phyloP scores from a whole-genome alignment of 106 monocot species.

The Platanthera zijinensis region DNA sequence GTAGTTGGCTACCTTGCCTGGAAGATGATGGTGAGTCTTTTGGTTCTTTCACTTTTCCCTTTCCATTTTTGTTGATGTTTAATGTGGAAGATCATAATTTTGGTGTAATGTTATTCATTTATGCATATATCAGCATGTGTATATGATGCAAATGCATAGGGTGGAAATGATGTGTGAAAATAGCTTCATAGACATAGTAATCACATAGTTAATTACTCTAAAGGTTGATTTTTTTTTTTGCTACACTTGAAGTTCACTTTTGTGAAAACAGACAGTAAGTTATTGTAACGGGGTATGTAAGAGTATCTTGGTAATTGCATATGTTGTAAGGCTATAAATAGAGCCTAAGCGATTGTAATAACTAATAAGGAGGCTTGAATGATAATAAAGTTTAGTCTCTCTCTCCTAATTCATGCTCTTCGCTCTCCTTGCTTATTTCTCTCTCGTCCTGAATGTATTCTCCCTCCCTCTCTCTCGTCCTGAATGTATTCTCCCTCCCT shows the following conservation, averaged over 20 bases:
- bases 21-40: slow-evolving; percentile 84
- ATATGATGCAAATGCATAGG: neutral
- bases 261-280: neutral
- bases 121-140: neutral
- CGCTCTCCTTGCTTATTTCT: no score
- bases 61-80: neutral
- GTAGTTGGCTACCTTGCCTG: slow-evolving; percentile 80
- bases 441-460: no score
- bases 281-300: neutral
- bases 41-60: neutral
- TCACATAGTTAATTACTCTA: neutral
- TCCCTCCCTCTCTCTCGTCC: no score
- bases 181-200: neutral
- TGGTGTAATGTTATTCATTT: neutral
- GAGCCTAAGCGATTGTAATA: no score
- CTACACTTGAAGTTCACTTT: neutral
- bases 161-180: neutral
- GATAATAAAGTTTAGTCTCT: no score
- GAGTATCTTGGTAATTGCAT: neutral
- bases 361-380: no score
- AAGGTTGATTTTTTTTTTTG: neutral
- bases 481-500: no score
- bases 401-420: no score
- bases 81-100: neutral
- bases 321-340: no score